Evolutionary conservation across 345 rosid genomes (phyloP), one percentile per base, ranked within the genome.

Genomic region (Firmiana major): DNA sequence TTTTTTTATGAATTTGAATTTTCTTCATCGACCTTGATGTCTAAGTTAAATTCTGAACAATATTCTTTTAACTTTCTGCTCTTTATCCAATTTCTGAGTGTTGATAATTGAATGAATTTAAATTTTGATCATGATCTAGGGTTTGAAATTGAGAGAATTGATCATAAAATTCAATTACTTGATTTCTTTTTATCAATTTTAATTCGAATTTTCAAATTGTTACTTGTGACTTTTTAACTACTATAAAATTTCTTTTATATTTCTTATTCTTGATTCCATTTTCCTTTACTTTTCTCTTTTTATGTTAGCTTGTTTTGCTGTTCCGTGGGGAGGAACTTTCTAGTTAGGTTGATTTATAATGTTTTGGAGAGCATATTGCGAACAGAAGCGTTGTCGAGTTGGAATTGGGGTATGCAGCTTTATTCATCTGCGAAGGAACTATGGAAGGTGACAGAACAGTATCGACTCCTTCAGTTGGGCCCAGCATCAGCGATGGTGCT

Each of bases 391-490:
- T 76, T 73, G 77, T 73, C 82, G 83, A 77, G 86, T 85, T 69
- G 93, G 93, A 79, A 89, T 86, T 74, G 85, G 89, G 78, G 82
- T 87, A 80, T 84, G 88, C 75, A 75, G 82, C 73, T 76, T 84
- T 85, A 78, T 71, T 79, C 77, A 64, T 78, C 78, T 81, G 76
- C 79, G 77, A 59, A 88, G 78, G 46, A 89, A 86, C 53, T 78
- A 96, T 96, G 99, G 92, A 91, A 87, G 84, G 92, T 92, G 93
- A 92, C 59, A 82, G 76, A 80, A 81, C 86, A 67, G 75, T 82
- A 62, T 83, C 89, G 75, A 82, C 87, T 77, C 92, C 93, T 63
- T 76, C 88, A n/a, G 88, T 85, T 81, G 93, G 92, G 82, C 77
- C 71, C 74, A 53, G 71, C 24, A 85, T 66, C 73, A 34, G 75